Conservation (phyloP, 176 grass and related monocot genomes). For the Bothriochloa decipiens region DNA sequence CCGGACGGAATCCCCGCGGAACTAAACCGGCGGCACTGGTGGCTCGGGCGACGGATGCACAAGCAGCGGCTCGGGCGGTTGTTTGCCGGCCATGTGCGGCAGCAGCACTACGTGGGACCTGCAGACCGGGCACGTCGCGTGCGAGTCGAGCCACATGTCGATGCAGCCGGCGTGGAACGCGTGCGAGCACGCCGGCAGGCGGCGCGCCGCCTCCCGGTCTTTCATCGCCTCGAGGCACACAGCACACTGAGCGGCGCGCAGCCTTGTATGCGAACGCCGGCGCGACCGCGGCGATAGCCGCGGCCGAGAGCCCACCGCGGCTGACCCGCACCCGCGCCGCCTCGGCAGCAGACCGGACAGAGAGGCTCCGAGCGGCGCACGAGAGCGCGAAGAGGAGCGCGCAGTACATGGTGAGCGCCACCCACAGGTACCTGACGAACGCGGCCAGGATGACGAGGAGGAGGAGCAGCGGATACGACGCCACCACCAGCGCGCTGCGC, state of each 20-base stretch:
- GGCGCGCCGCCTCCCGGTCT: constrained; percentile 40
- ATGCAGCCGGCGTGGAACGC: constrained; percentile 68
- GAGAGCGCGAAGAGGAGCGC: constrained; percentile 21
- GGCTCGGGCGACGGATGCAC: not conserved
- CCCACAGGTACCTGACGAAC: constrained; percentile 50
- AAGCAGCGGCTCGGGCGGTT: not conserved
- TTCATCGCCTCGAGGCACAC: constrained; percentile 64
- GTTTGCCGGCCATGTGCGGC: not conserved
- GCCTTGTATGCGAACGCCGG: constrained; percentile 28
- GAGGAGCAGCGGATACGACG: constrained; percentile 48
- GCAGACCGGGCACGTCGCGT: constrained; percentile 70
- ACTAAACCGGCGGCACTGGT: constrained; percentile 39
- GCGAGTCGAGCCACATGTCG: constrained; percentile 62
- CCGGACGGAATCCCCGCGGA: not conserved
- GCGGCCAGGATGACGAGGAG: constrained; percentile 50
- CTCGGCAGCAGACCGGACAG: too few relatives aligned
- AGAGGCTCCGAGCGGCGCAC: not conserved
- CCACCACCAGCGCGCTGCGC: constrained; percentile 32
- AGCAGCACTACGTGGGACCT: constrained; percentile 42
- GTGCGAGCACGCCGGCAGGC: constrained; percentile 63
- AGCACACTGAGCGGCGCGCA: constrained; percentile 28
- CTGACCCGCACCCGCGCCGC: not conserved
- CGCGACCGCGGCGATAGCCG: constrained; percentile 25
- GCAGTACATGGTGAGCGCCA: constrained; percentile 47
- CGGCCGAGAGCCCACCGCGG: constrained; percentile 26